phyloP scores from a whole-genome alignment of 441 rosid genomes.

The Populus hybrid region DNA sequence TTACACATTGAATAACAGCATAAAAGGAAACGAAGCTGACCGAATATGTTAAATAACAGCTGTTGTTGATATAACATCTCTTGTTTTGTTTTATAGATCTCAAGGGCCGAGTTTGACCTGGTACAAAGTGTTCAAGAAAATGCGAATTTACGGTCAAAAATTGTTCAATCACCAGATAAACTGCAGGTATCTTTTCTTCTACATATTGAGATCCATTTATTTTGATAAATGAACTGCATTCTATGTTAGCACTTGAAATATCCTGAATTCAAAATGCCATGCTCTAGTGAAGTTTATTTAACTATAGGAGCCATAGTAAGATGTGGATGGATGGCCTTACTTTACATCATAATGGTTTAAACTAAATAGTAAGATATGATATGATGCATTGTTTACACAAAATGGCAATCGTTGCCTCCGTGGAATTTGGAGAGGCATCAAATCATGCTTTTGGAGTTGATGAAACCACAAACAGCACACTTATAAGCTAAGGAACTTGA shows the following conservation, averaged over 20 bases:
- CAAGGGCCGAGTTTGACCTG: constrained; percentile 72
- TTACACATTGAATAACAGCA: neutral
- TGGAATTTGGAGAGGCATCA: no score
- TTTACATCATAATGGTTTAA: neutral
- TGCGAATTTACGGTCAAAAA: constrained; percentile 66
- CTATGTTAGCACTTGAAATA: neutral
- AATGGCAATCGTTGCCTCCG: no score
- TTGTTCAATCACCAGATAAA: constrained; percentile 94
- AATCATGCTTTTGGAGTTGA: no score
- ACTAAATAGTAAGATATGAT: no score
- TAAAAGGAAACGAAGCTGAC: neutral
- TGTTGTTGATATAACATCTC: neutral
- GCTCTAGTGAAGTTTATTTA: neutral
- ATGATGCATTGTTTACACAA: no score
- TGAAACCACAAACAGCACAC: neutral
- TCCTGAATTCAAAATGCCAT: neutral
- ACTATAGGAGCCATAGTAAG: neutral
- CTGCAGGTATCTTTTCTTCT: constrained; percentile 54
- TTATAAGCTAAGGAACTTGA: neutral
- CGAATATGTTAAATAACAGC: neutral
- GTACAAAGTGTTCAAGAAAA: constrained; percentile 83
- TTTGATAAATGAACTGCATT: neutral
- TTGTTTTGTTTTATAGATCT: constrained; percentile 42
- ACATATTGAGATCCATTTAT: neutral
- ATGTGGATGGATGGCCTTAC: neutral